Evolutionary conservation across 83 land plant species (phyloP).

Genomic region (Picea engelmannii): DNA sequence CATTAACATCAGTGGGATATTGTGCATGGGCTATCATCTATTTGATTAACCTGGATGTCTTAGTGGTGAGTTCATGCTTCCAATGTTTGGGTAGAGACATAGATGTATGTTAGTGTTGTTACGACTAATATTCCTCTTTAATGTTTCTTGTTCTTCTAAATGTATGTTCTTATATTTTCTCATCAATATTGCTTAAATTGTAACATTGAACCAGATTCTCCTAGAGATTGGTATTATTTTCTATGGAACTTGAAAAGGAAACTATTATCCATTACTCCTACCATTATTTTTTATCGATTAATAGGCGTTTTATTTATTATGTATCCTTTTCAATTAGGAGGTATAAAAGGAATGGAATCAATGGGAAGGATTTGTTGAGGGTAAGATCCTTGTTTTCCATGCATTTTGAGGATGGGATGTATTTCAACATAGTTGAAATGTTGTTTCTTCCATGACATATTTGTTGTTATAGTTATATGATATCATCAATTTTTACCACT

Average conservation of each 20-base stretch:
- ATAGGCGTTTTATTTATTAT: neutral
- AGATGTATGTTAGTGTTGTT: too few relatives aligned
- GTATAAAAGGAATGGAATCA: neutral
- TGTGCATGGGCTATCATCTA: too few relatives aligned
- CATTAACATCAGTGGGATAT: too few relatives aligned
- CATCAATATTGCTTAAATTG: neutral
- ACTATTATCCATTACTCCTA: neutral
- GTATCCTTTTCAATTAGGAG: neutral
- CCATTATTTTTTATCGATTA: neutral
- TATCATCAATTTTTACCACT: neutral
- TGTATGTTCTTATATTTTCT: neutral
- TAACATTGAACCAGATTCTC: neutral
- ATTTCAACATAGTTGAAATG: neutral
- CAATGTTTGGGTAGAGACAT: too few relatives aligned
- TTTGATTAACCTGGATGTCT: constrained; percentile 8
- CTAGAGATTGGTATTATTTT: neutral
- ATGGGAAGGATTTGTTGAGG: constrained; percentile 12
- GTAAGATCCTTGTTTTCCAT: neutral
- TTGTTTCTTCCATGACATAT: neutral
- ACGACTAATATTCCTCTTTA: neutral
- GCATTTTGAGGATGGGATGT: neutral
- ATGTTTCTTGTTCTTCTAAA: neutral
- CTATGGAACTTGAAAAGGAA: too few relatives aligned
- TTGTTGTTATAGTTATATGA: neutral
- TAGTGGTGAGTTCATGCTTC: neutral